Evolutionary conservation across 2,329 filamentous ascomycete genomes (phyloP).

Genomic region (Akanthomyces muscarius): DNA sequence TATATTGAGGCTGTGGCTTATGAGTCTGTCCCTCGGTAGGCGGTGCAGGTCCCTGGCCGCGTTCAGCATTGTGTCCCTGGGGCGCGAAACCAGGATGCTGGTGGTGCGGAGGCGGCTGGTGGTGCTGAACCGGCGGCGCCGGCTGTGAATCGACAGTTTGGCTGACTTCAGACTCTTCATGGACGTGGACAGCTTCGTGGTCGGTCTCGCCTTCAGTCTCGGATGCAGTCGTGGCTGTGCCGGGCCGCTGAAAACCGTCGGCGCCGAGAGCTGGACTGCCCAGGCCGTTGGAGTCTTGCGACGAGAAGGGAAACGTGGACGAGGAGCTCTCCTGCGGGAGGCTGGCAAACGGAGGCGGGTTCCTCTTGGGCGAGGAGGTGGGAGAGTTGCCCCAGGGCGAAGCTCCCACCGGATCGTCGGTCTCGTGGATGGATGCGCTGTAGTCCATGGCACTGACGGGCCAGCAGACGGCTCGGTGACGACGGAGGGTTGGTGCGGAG

Average conservation of each 20-base stretch:
- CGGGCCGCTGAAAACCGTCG: slow-evolving; percentile 43
- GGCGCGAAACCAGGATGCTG: slow-evolving; percentile 21
- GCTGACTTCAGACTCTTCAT: slow-evolving; percentile 1
- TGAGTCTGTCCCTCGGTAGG: slow-evolving; percentile 44
- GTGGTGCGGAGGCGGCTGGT: slow-evolving; percentile 20
- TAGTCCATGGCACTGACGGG: slow-evolving; percentile 49
- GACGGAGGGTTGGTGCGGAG: slow-evolving; percentile 9
- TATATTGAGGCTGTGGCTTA: slow-evolving; percentile 64
- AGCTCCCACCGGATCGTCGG: slow-evolving; percentile 47
- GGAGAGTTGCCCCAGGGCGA: slow-evolving; percentile 57
- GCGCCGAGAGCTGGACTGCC: slow-evolving; percentile 32
- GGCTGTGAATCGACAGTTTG: slow-evolving; percentile 20
- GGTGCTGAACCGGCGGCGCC: slow-evolving; percentile 28
- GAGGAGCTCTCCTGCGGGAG: slow-evolving; percentile 37
- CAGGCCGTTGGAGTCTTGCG: slow-evolving; percentile 42
- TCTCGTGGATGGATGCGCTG: slow-evolving; percentile 51
- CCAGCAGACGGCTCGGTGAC: slow-evolving; percentile 5
- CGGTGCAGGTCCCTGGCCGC: background rate
- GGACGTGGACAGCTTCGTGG: slow-evolving; percentile 26
- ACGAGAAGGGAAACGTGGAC: slow-evolving; percentile 42
- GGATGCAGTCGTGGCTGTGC: slow-evolving; percentile 43
- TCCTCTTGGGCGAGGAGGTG: slow-evolving; percentile 45
- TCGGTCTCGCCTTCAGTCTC: slow-evolving; percentile 40
- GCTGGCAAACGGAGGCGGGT: slow-evolving; percentile 40
- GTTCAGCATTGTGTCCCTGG: slow-evolving; percentile 31